A percentile compares a stretch with the other conserved stretches of the same genome.
These are phyloP conservation scores for Dacryopinax primogenitus DNA, from an alignment of 768 basidiomycete species.

Conservation along the genomic window DNA sequence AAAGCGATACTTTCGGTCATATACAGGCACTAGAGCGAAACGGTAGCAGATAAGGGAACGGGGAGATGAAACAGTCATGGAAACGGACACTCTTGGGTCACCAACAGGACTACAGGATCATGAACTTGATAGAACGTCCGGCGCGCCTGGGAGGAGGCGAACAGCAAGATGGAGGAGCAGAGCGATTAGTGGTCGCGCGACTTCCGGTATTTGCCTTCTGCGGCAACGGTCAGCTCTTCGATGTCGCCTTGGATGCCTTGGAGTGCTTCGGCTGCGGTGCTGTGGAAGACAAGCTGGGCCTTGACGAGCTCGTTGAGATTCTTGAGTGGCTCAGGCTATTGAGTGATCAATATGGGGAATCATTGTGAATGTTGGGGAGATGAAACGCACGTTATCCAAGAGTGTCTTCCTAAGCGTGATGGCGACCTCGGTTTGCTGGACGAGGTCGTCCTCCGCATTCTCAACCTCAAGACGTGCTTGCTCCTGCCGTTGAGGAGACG, in stretches of 20 bases:
- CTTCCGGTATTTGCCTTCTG: conserved; percentile 93
- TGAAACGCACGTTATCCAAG: conserved; percentile 77
- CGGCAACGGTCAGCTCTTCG: conserved; percentile 82
- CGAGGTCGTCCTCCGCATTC: conserved; percentile 64
- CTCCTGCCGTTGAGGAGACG: conserved; percentile 65
- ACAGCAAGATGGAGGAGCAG: conserved; percentile 21
- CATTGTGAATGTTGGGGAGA: background rate
- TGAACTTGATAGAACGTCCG: background rate
- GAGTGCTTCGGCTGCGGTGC: conserved; percentile 65
- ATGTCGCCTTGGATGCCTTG: conserved; percentile 79
- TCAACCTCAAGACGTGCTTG: conserved; percentile 50
- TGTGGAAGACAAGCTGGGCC: conserved; percentile 71
- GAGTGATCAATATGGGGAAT: background rate
- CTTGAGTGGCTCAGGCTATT: conserved; percentile 87
- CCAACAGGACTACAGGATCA: background rate
- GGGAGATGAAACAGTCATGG: background rate
- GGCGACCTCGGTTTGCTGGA: conserved; percentile 94
- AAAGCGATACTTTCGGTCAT: background rate
- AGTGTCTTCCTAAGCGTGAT: conserved; percentile 98
- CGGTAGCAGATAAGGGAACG: background rate
- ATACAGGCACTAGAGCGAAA: background rate
- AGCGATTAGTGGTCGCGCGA: conserved; percentile 73
- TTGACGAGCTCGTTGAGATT: conserved; percentile 85
- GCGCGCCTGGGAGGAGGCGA: background rate
- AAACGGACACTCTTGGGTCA: background rate